Conservation (phyloP, 306 rosid species). For the Cotoneaster glaucophyllus region DNA sequence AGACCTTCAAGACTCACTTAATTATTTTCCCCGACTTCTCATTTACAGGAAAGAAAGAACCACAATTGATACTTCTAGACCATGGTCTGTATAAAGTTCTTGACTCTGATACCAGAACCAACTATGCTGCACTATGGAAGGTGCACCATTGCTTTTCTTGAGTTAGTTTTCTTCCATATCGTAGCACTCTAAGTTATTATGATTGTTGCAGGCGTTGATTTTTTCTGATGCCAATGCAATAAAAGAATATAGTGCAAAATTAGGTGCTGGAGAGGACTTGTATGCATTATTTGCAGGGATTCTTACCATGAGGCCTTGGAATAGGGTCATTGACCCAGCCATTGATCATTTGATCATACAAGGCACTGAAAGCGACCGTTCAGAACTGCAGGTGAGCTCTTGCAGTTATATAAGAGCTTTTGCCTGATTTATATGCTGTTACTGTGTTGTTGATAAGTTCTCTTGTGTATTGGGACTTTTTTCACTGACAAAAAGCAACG, state of each 20-base stretch:
- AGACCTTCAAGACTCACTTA: neutral
- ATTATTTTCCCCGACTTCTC: neutral
- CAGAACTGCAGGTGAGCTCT: slow-evolving; percentile 81
- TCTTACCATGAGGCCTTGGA: slow-evolving; percentile 97
- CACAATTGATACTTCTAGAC: slow-evolving; percentile 86
- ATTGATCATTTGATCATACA: slow-evolving; percentile 82
- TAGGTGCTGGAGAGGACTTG: slow-evolving; percentile 97
- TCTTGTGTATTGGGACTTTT: neutral
- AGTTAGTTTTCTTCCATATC: neutral
- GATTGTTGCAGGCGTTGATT: slow-evolving; percentile 47
- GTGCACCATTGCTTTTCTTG: slow-evolving; percentile 20
- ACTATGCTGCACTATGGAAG: slow-evolving; percentile 96
- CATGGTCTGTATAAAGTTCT: slow-evolving; percentile 95
- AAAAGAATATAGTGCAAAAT: slow-evolving; percentile 76
- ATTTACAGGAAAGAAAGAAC: slow-evolving; percentile 72
- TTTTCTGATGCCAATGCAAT: slow-evolving; percentile 79
- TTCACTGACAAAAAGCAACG: neutral
- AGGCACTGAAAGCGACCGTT: slow-evolving; percentile 62
- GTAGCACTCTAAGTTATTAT: slow-evolving; percentile 8
- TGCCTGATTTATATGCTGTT: neutral
- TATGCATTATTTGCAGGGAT: slow-evolving; percentile 90
- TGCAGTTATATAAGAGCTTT: neutral
- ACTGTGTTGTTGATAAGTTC: neutral
- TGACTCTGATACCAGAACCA: slow-evolving; percentile 61
- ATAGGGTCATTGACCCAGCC: slow-evolving; percentile 70